These are phyloP conservation scores for Diaporthe eres DNA, from an alignment of 2,329 filamentous ascomycete genomes.

Conservation along the genomic window DNA sequence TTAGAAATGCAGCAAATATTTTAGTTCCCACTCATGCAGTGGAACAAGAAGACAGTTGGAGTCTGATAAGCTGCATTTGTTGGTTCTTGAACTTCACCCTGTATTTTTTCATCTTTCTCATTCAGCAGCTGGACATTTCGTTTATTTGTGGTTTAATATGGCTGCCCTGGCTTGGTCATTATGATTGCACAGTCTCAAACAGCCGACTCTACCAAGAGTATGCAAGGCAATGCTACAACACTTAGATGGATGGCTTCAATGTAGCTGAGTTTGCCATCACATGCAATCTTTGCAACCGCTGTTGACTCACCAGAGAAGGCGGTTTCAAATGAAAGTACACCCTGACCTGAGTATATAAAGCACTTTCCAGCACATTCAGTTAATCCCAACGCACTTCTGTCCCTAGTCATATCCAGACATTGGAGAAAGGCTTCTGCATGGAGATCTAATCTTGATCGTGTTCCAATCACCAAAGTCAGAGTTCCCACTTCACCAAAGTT, in stretches of 20 bases:
- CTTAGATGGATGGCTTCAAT: background rate
- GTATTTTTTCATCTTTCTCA: no score
- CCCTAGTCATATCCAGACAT: no score
- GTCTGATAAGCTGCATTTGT: no score
- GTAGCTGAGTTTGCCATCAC: background rate
- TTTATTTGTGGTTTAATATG: no score
- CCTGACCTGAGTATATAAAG: background rate
- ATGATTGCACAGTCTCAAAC: no score
- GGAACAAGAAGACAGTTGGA: background rate
- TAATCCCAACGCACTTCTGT: background rate
- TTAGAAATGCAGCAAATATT: background rate
- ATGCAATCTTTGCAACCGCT: background rate
- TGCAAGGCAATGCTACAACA: background rate
- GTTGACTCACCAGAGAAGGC: background rate
- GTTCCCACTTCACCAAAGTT: background rate
- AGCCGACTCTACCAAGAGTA: background rate
- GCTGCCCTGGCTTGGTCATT: background rate
- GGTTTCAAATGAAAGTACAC: no score
- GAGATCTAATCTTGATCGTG: background rate
- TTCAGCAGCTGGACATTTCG: no score
- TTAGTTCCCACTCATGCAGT: background rate
- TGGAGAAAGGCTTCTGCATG: background rate
- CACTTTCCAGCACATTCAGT: background rate
- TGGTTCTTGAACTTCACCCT: no score
- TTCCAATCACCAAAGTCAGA: background rate